A percentile compares a stretch with the other conserved stretches of the same genome.
These are phyloP conservation scores for Kalmanozyma brasiliensis DNA, from an alignment of 1,284 basidiomycete species.

Conservation along the genomic window DNA sequence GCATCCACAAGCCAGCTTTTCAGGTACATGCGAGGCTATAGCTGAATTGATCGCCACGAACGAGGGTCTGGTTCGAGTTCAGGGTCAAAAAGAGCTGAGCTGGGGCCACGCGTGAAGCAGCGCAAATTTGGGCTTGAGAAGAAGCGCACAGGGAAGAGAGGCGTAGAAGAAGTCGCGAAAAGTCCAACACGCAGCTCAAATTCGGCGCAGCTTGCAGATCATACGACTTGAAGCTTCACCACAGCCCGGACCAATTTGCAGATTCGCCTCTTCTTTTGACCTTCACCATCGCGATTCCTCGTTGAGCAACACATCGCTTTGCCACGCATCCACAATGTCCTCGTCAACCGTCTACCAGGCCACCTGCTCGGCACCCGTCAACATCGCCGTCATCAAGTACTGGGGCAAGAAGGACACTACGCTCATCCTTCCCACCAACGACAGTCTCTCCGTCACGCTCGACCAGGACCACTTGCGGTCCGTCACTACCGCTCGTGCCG, in stretches of 20 bases:
- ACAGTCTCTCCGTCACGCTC: constrained; percentile 94
- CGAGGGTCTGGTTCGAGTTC: too few relatives aligned
- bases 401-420: constrained; percentile 98
- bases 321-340: constrained; percentile 19
- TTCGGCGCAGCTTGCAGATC: constrained; percentile 26
- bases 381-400: constrained; percentile 91
- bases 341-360: constrained; percentile 77
- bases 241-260: neutral
- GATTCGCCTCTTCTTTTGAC: neutral
- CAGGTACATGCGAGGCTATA: too few relatives aligned
- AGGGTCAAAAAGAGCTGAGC: too few relatives aligned
- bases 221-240: constrained; percentile 16
- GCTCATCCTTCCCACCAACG: constrained; percentile 96
- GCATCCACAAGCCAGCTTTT: too few relatives aligned
- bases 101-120: constrained; percentile 1
- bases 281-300: constrained; percentile 3
- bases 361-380: constrained; percentile 91
- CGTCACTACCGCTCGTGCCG: constrained; percentile 89
- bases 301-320: constrained; percentile 4
- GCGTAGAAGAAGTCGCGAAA: constrained; percentile 8
- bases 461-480: constrained; percentile 95
- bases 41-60: too few relatives aligned
- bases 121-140: neutral
- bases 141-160: constrained; percentile 12
- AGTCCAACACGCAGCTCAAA: constrained; percentile 34